Evolutionary conservation across 352 stramenopile species (phyloP).

Genomic region (Saprolegnia diclina): DNA sequence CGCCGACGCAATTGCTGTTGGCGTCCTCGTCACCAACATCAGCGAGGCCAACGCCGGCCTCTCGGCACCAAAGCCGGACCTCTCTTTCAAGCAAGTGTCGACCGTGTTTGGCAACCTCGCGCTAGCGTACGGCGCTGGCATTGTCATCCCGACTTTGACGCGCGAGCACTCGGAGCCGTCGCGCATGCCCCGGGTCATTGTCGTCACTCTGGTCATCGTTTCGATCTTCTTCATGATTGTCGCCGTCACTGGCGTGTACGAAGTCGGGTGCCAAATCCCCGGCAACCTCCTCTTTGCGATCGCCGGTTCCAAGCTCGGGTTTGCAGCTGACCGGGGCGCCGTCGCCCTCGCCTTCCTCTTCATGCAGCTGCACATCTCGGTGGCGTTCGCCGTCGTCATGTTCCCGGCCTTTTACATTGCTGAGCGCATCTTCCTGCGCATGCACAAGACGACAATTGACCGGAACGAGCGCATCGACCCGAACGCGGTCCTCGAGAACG

Average conservation of each 20-base stretch:
- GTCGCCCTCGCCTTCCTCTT: constrained; percentile 45
- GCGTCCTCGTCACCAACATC: constrained; percentile 23
- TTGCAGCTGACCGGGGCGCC: constrained; percentile 38
- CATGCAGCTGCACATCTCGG: constrained; percentile 52
- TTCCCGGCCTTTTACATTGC: constrained; percentile 55
- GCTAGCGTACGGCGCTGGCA: constrained; percentile 27
- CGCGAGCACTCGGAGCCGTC: constrained; percentile 27
- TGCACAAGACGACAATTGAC: constrained; percentile 37
- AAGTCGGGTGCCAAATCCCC: constrained; percentile 29
- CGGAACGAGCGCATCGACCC: background rate
- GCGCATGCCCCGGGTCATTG: constrained; percentile 28
- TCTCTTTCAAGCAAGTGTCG: constrained; percentile 23
- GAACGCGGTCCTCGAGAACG: constrained; percentile 1
- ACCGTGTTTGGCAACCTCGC: constrained; percentile 27
- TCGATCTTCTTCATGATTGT: constrained; percentile 34
- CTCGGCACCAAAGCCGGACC: constrained; percentile 2
- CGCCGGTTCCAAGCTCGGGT: constrained; percentile 39
- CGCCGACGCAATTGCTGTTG: constrained; percentile 25
- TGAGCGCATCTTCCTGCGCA: constrained; percentile 50
- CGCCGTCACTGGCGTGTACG: constrained; percentile 46
- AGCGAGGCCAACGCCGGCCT: background rate
- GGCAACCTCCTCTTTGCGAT: constrained; percentile 75
- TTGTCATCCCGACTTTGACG: constrained; percentile 29
- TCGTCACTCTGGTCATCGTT: constrained; percentile 22
- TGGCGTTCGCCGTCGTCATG: constrained; percentile 54